Conservation (phyloP, 169 alveolate genomes). For the Plasmodium fragile region DNA sequence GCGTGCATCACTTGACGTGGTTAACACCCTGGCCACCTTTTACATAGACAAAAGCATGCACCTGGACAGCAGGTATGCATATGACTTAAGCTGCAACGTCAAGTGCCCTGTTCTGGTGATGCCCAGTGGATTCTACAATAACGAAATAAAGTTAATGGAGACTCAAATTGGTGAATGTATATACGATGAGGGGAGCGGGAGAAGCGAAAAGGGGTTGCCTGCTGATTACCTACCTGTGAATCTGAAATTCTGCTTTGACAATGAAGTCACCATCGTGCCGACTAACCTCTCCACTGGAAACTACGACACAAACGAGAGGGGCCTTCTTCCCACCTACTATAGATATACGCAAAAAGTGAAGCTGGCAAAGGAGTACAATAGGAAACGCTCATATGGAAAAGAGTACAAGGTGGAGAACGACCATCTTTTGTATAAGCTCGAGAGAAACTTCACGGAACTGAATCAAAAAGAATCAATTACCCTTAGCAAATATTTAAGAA, state of each 20-base stretch:
- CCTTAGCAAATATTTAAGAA: slow-evolving; percentile 72
- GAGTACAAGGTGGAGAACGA: slow-evolving; percentile 10
- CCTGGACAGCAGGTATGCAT: slow-evolving; percentile 25
- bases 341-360: background rate
- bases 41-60: slow-evolving; percentile 33
- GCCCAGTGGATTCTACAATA: slow-evolving; percentile 58
- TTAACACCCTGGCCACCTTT: slow-evolving; percentile 47
- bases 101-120: slow-evolving; percentile 57
- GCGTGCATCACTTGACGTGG: slow-evolving; percentile 31
- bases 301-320: background rate
- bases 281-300: slow-evolving; percentile 6
- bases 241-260: slow-evolving; percentile 1
- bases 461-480: slow-evolving; percentile 4
- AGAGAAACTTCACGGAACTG: slow-evolving; percentile 12
- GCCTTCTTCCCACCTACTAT: slow-evolving; percentile 12
- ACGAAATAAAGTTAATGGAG: slow-evolving; percentile 50
- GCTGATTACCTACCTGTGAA: slow-evolving; percentile 16
- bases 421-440: background rate
- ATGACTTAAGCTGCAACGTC: slow-evolving; percentile 14
- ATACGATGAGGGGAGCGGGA: slow-evolving; percentile 8
- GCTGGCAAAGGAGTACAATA: slow-evolving; percentile 55
- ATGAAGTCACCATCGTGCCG: slow-evolving; percentile 28
- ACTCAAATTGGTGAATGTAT: slow-evolving; percentile 5
- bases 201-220: background rate
- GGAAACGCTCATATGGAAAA: background rate